Evolutionary conservation across 257 asterid genomes (phyloP), one percentile per base, ranked within the genome.

Genomic region (Haberlea rhodopensis): DNA sequence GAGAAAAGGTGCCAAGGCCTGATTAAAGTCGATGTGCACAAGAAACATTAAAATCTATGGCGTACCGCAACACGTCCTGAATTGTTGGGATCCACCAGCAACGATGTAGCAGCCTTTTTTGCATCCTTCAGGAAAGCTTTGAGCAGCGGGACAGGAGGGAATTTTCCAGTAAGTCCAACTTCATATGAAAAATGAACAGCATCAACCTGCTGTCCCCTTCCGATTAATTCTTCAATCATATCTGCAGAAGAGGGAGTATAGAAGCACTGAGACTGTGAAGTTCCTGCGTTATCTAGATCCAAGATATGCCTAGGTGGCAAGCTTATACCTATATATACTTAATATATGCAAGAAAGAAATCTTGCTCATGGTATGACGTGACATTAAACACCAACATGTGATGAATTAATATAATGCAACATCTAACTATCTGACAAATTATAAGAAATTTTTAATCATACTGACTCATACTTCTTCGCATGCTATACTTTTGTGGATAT

Each of bases 141-240:
- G 62, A 94, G 84, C 67, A 94, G 86, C 0, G 99, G 96, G 53
- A 94, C 94, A n/a, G 99, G 97, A 31, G 99, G 97, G 63, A 80
- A 94, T 76, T 75, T 84, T 81, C 85, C 65, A 0, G 75, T 81
- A 45, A 94, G 95, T 59, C 97, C 99, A 57, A 82, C 96, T 88
- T 94, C 99, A 72, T 83, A 86, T 29, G 91, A 84, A 76, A 94
- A 94, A 79, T 94, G 99, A 60, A 94, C 97, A 27, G 99, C 99
- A 81, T 94, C 99, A 63, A 94, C 97, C 71, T 88, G 99, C 75
- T 94, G 99, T 70, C 99, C 99, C 78, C 82, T 84, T 82, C 97
- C 88, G 55, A 94, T 83, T 48, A 94, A 70, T 64, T 94, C 99
- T 76, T 88, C 95, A 43, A 94, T 94, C 90, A 94, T 84, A 67